Evolutionary conservation across 441 rosid genomes (phyloP).

Genomic region (Brassica balearica): DNA sequence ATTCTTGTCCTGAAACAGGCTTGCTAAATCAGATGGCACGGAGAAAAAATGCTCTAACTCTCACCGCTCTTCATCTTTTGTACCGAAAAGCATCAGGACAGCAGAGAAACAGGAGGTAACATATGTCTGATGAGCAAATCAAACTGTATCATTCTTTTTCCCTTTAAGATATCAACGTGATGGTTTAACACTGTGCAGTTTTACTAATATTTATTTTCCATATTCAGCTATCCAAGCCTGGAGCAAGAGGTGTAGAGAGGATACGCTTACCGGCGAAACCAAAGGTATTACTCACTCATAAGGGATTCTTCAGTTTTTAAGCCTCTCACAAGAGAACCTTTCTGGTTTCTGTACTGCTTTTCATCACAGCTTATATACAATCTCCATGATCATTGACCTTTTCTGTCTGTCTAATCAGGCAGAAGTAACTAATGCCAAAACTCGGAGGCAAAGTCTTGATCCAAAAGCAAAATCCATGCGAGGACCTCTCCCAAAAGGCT

Average conservation of each 20-base stretch:
- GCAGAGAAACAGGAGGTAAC: constrained; percentile 60
- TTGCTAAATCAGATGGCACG: constrained; percentile 48
- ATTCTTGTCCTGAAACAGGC: constrained; percentile 34
- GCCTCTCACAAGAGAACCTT: not conserved
- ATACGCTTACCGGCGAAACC: constrained; percentile 49
- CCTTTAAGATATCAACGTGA: not conserved
- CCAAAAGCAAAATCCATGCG: constrained; percentile 56
- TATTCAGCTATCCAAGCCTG: constrained; percentile 56
- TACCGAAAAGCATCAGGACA: constrained; percentile 51
- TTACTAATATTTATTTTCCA: constrained; percentile 13
- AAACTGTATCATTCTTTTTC: not conserved
- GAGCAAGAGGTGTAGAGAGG: constrained; percentile 48
- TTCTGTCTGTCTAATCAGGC: constrained; percentile 6
- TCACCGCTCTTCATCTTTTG: constrained; percentile 53
- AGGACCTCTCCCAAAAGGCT: constrained; percentile 49
- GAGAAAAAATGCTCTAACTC: constrained; percentile 46
- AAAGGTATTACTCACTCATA: constrained; percentile 48
- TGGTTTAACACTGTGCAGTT: not conserved
- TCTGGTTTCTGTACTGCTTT: not conserved
- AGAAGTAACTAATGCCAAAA: constrained; percentile 53
- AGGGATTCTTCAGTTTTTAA: not conserved
- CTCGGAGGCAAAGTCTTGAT: constrained; percentile 51
- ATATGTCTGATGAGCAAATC: constrained; percentile 1
- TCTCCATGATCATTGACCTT: not conserved
- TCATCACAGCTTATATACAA: not conserved